Base-by-base conservation (phyloP, 352 stramenopile genomes). In the Blastocystis sp. region DNA sequence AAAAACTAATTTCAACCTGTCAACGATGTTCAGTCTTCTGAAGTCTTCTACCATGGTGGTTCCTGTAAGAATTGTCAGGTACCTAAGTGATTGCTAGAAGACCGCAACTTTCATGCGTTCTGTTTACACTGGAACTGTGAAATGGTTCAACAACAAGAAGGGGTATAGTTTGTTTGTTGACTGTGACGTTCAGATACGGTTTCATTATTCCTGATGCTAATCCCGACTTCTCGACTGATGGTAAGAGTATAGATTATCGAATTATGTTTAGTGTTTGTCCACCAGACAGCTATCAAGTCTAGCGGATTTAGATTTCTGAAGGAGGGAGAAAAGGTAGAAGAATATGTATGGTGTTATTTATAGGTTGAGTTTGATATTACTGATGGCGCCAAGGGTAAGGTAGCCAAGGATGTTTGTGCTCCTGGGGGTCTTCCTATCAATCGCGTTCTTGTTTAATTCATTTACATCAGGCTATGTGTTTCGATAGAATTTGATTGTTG, bases 101-200 rank as follows among this genome's bases (percentile, higher is more conserved):
- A 46, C 52, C 14, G 27, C 71, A 12, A 4, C 21, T 29, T 69
- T 69, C 37, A 21, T 83, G 32, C 52, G 71, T 39, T 69, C 27
- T 46, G 57, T 83, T 32, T 83, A 83, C 71, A 83, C 71, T 4
- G 71, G 71, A 46, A 83, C 58, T 19, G 42, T 69, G 43, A 83
- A 83, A 29, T 83, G 71, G 71, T 83, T 83, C 71, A 83, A 83
- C 57, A 83, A 83, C 71, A 83, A 83, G 71, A 83, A 83, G 57
- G 71, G 71, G 71, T 69, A 14, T 5, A 24, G 24, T 83, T 16
- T 73, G 5, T 75, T 4, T 14, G 35, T 32, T 35, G 6, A n/a
- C 3, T 0, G 12, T 83, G 11, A 69, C 21, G 11, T 21, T 12
- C 66, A 83, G 71, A 75, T 83, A 83, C 37, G 71, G 71, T 19